These are phyloP conservation scores for Marasmius oreades DNA, from an alignment of 1,284 basidiomycete species.

Conservation along the genomic window DNA sequence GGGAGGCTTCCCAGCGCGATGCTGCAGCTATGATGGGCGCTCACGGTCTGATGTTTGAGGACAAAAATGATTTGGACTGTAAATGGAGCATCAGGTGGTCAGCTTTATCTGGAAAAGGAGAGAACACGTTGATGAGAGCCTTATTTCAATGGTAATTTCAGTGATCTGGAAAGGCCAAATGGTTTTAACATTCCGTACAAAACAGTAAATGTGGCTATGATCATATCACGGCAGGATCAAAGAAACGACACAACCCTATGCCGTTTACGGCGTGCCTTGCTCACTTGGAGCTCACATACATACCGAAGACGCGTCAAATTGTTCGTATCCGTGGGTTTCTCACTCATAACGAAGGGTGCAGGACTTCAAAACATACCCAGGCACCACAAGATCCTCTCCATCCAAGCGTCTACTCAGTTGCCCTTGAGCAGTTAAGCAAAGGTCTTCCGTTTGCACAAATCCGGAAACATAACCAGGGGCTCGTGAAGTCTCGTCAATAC, in stretches of 20 bases:
- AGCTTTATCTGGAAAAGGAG: not conserved
- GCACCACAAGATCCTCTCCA: not conserved
- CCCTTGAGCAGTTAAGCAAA: not conserved
- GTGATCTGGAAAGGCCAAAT: too few species aligned
- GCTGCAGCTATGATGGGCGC: not conserved
- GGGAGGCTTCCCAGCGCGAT: not conserved
- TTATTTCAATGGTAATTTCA: not conserved
- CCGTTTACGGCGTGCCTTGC: constrained; percentile 6
- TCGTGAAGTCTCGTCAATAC: too few species aligned
- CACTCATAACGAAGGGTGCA: constrained; percentile 1
- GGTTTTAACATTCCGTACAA: too few species aligned
- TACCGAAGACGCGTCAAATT: not conserved
- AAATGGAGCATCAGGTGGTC: not conserved
- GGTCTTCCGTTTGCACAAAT: not conserved
- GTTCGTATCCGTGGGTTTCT: constrained; percentile 3
- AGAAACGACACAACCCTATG: not conserved
- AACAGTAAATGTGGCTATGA: constrained; percentile 5
- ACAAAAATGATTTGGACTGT: not conserved
- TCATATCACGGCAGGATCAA: not conserved
- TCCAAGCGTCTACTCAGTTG: not conserved
- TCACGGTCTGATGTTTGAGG: not conserved
- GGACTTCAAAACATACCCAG: not conserved
- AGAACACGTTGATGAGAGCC: not conserved
- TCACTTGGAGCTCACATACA: constrained; percentile 2
- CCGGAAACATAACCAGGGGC: not conserved